These are phyloP conservation scores for Suillus discolor DNA, from an alignment of 768 basidiomycete species.

Conservation along the genomic window DNA sequence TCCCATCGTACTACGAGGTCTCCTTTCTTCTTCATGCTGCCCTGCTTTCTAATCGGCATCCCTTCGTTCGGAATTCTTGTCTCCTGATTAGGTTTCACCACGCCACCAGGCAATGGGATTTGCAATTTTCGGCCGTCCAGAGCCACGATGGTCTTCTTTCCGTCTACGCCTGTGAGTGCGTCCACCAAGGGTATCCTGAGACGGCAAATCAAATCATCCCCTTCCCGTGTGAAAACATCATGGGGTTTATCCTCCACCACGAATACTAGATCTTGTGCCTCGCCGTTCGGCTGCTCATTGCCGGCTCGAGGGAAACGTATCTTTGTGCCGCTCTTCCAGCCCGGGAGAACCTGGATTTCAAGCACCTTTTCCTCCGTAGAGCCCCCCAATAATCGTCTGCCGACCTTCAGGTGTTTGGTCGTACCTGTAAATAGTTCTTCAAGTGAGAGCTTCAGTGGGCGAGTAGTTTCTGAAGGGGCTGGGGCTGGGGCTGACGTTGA, in stretches of 20 bases:
- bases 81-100: conserved; percentile 79
- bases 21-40: conserved; percentile 69
- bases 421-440: conserved; percentile 86
- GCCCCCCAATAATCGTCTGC: conserved; percentile 71
- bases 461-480: conserved; percentile 59
- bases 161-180: conserved; percentile 65
- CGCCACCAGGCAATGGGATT: conserved; percentile 60
- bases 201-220: conserved; percentile 72
- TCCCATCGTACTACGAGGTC: conserved; percentile 86
- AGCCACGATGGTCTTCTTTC: conserved; percentile 60
- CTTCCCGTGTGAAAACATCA: conserved; percentile 70
- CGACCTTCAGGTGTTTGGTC: conserved; percentile 87
- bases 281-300: conserved; percentile 70
- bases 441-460: conserved; percentile 82
- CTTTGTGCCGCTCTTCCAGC: conserved; percentile 97
- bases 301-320: conserved; percentile 87
- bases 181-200: conserved; percentile 78
- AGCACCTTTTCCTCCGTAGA: conserved; percentile 83
- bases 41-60: conserved; percentile 89
- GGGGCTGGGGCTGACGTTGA: conserved; percentile 33
- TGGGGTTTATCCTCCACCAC: conserved; percentile 97
- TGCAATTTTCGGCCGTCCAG: conserved; percentile 83
- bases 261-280: conserved; percentile 91
- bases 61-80: conserved; percentile 76
- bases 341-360: conserved; percentile 79